A percentile compares a stretch with the other conserved stretches of the same genome.
These are phyloP conservation scores for Neurospora sp. DNA, from an alignment of 495 filamentous ascomycete genomes.

Conservation along the genomic window DNA sequence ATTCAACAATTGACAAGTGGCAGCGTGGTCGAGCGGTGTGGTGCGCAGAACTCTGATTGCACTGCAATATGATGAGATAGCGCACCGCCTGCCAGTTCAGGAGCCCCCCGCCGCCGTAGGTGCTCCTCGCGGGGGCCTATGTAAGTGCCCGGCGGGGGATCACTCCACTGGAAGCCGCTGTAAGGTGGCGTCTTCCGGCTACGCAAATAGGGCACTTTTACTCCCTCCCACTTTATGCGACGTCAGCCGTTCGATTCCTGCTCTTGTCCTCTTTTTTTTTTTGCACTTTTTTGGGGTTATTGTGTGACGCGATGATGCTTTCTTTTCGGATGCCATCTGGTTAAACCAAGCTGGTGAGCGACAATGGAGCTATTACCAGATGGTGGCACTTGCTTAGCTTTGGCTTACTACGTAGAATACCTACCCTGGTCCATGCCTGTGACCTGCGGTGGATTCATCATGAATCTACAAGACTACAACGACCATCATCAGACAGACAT, in stretches of 20 bases:
- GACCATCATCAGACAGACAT: neutral
- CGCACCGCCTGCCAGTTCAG: too few relatives aligned
- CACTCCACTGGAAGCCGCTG: neutral
- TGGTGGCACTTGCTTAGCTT: neutral
- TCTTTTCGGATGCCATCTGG: too few relatives aligned
- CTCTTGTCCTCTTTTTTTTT: neutral
- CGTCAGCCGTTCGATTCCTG: neutral
- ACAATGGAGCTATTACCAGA: neutral
- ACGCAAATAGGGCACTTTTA: neutral
- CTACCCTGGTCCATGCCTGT: neutral
- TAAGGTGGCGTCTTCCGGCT: neutral
- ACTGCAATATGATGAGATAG: neutral
- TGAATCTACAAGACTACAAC: neutral
- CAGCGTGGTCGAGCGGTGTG: neutral
- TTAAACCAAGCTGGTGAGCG: neutral
- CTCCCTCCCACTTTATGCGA: neutral
- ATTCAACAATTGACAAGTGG: neutral
- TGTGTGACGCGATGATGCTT: neutral
- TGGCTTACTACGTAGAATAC: neutral
- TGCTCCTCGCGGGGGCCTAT: neutral
- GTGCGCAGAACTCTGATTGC: neutral
- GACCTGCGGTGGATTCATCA: neutral
- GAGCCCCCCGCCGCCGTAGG: neutral
- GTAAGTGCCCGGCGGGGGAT: neutral
- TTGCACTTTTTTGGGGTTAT: neutral